phyloP scores from a whole-genome alignment of 257 asterid species.

The Solanum sitiens region DNA sequence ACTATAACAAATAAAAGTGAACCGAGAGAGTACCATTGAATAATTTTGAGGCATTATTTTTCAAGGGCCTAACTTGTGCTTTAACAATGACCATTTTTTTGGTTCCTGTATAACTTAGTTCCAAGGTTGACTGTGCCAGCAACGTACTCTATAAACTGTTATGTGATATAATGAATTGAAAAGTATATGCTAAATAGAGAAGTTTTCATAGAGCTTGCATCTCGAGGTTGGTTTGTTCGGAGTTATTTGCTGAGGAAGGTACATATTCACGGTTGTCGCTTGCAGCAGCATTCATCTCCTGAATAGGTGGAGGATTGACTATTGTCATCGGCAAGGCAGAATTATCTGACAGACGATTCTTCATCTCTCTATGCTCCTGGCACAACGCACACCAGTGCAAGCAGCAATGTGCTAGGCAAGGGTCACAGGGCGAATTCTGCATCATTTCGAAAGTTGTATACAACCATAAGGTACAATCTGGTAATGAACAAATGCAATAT shows the following conservation, averaged over 20 bases:
- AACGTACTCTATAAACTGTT: background rate
- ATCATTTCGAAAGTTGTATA: background rate
- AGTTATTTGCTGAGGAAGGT: background rate
- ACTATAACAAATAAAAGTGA: no score
- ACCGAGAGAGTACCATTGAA: background rate
- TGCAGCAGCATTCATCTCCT: conserved; percentile 5
- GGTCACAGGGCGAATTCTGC: conserved; percentile 10
- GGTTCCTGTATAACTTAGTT: background rate
- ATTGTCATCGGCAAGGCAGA: background rate
- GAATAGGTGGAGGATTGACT: conserved; percentile 11
- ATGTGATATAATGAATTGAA: background rate
- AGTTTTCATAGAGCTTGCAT: background rate
- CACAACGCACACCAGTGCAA: conserved; percentile 17
- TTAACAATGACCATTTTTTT: background rate
- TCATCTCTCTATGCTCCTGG: conserved; percentile 14
- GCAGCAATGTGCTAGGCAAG: conserved; percentile 12
- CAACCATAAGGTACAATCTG: background rate
- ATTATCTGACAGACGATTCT: background rate
- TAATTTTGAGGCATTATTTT: background rate
- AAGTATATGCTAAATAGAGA: background rate
- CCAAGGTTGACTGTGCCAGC: background rate
- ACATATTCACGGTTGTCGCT: background rate
- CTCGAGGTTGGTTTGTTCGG: background rate
- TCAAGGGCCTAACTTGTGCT: background rate
- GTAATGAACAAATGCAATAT: background rate